Percentiles rank a stretch among this genome's conserved stretches.
phyloP scores from a whole-genome alignment of 768 basidiomycete species.

The Termitomyces sp. region DNA sequence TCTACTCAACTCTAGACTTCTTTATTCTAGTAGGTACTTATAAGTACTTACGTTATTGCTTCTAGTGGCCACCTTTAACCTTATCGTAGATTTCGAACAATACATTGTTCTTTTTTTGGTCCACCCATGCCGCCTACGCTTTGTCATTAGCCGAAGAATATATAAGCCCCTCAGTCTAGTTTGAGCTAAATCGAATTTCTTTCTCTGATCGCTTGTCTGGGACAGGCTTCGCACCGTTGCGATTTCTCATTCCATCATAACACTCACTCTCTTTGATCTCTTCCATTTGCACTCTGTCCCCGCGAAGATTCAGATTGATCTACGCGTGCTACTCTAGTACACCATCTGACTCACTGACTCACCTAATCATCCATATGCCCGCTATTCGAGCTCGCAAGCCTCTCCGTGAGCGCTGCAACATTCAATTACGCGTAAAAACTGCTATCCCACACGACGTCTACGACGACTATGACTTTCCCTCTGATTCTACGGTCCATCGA shows the following conservation, averaged over 20 bases:
- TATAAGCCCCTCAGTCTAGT: neutral
- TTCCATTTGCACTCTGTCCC: neutral
- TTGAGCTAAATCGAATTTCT: neutral
- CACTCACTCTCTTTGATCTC: neutral
- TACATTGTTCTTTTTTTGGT: neutral
- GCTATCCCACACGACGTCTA: conserved; percentile 12
- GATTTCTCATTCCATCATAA: neutral
- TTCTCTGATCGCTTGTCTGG: neutral
- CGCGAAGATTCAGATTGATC: no score
- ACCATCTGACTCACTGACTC: neutral
- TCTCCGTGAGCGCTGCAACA: conserved; percentile 24
- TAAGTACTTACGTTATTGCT: neutral
- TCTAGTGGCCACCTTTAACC: neutral
- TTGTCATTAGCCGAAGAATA: neutral
- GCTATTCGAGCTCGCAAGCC: conserved; percentile 15
- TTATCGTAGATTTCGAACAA: neutral
- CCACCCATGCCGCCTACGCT: neutral
- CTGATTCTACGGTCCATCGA: neutral
- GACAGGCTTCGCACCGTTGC: neutral
- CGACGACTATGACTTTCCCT: neutral
- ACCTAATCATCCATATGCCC: conserved; percentile 14
- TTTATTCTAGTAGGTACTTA: no score
- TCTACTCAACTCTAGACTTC: no score
- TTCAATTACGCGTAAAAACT: conserved; percentile 20
- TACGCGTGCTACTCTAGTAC: neutral